Base-by-base conservation (phyloP, 805 yeast genomes). In the Zygosaccharomyces kombuchaensis region DNA sequence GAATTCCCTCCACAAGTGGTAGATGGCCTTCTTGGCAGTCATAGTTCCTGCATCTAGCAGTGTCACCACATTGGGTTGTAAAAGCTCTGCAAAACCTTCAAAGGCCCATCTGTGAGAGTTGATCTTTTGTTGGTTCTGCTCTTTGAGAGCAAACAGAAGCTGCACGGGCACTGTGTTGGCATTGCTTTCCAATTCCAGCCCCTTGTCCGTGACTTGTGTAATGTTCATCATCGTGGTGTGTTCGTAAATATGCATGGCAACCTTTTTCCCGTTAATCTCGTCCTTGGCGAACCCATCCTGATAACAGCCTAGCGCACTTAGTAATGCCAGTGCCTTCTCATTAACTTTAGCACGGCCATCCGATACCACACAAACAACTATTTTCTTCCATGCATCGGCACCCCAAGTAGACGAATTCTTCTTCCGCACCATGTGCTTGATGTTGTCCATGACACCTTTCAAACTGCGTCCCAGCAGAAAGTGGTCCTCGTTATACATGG, bases 51-150 rank as follows among this genome's bases (percentile, higher is more conserved):
- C 96, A 68, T 93, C 98, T 43, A 93, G 70, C 44, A 91, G 71
- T 50, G 87, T 82, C 22, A 93, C 85, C 21, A 89, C 84, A 42
- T 81, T 81, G 3, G 99, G 98, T 43, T 84, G 75, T 44, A 91
- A 68, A 25, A 84, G 73, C 27, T 90, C 86, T 10, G 89, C 87
- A 70, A 91, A 87, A 1, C 96, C 95, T 65, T 91, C 93, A 67
- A 91, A 82, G 25, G 95, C 89, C 99, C 99, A 91, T 57, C 97
- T 77, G 68, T 91, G 99, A 2, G 96, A 88, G 66, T 91, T 91
- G 64, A 91, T 91, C 60, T 91, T 91, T 62, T 85, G 82, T 54
- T 84, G 81, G 65, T 91, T 91, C 59, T 82, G 80, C 60, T 91
- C 98, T 62, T 91, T 91, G 58, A 91, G 69, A 58, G 96, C 91